phyloP scores from a whole-genome alignment of 495 filamentous ascomycete species.

The Penicillium paradoxum region DNA sequence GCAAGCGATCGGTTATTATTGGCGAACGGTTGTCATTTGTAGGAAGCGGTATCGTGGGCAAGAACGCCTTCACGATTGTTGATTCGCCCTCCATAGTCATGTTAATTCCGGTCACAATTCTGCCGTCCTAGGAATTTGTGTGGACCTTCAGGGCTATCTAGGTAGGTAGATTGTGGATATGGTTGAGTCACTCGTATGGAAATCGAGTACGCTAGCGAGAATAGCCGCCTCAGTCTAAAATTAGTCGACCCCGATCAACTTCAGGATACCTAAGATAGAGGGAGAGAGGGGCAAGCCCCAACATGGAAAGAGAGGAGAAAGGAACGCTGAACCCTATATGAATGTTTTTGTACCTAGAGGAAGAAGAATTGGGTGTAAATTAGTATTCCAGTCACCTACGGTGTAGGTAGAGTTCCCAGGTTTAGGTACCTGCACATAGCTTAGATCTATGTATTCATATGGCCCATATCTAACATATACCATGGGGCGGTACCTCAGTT shows the following conservation, averaged over 20 bases:
- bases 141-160: too few relatives aligned
- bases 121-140: background rate
- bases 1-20: conserved; percentile 40
- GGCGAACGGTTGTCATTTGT: conserved; percentile 1
- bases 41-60: conserved; percentile 12
- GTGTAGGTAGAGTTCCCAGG: too few relatives aligned
- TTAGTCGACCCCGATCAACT: too few relatives aligned
- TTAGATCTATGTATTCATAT: background rate
- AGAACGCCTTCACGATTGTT: conserved; percentile 6
- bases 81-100: conserved; percentile 1
- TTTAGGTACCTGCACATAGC: too few relatives aligned
- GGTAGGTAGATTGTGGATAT: background rate
- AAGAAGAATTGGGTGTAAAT: too few relatives aligned
- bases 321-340: too few relatives aligned
- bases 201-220: background rate
- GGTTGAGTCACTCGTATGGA: background rate
- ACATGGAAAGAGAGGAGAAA: too few relatives aligned
- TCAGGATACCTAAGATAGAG: too few relatives aligned
- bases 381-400: too few relatives aligned
- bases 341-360: too few relatives aligned
- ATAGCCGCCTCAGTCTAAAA: background rate
- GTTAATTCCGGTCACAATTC: background rate
- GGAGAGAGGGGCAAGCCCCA: too few relatives aligned
- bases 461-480: background rate
- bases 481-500: background rate